Percentiles rank a stretch among this genome's conserved stretches.
Conservation (phyloP, 257 asterid species). For the Solanum etuberosum region DNA sequence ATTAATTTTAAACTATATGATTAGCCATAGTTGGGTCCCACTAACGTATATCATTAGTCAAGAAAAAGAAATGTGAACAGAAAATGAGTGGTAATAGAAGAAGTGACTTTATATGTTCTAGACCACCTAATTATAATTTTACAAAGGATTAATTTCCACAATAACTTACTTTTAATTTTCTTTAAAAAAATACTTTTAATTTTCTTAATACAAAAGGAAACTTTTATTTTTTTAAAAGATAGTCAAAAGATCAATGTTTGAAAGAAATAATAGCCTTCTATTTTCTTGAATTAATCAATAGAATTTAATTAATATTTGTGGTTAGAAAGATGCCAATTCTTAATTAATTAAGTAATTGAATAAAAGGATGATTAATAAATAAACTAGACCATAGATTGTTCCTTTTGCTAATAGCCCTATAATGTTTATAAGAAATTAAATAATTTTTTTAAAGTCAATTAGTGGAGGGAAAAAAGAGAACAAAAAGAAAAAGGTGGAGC, state of each 20-base stretch:
- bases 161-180: conserved; percentile 17
- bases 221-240: not conserved
- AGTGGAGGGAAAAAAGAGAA: not conserved
- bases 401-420: not conserved
- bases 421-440: not conserved
- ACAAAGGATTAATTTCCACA: not conserved
- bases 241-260: conserved; percentile 11
- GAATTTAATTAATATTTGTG: not conserved
- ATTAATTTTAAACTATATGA: conserved; percentile 2
- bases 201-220: conserved; percentile 21
- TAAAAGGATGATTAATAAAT: not conserved
- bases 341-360: conserved; percentile 8
- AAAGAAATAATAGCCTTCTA: not conserved
- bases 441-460: not conserved
- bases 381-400: not conserved
- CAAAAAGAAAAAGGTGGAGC: not conserved
- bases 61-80: conserved; percentile 21
- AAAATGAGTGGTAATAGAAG: not conserved
- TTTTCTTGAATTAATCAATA: conserved; percentile 9
- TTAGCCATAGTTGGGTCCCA: conserved; percentile 27
- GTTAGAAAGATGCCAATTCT: conserved; percentile 7
- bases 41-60: conserved; percentile 6
- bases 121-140: not conserved
- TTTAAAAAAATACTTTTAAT: conserved; percentile 21
- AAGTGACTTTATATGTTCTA: not conserved